A percentile compares a stretch with the other conserved stretches of the same genome.
These are phyloP conservation scores for Eucalyptus lansdowneana DNA, from an alignment of 345 rosid species.

Conservation along the genomic window DNA sequence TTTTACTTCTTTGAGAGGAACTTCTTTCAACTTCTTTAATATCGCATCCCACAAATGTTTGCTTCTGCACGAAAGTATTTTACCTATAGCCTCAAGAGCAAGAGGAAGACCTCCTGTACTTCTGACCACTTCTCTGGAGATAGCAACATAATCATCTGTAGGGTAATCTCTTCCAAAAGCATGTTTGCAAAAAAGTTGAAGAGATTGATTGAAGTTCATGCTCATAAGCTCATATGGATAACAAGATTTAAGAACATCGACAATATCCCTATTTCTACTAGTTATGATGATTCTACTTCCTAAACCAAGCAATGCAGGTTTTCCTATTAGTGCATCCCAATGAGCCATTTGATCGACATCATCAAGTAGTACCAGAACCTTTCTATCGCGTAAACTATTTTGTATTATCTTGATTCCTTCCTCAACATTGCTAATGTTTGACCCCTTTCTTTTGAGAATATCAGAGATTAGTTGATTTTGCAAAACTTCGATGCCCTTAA, in stretches of 20 bases:
- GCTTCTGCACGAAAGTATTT: not conserved
- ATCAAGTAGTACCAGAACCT: not conserved
- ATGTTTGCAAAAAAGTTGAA: not conserved
- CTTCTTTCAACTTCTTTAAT: not conserved
- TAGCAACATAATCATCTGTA: not conserved
- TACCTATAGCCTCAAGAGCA: not conserved
- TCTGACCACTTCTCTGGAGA: not conserved
- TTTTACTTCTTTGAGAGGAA: not conserved
- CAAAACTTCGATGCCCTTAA: not conserved
- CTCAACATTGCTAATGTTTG: not conserved
- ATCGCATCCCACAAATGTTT: not conserved
- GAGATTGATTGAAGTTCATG: not conserved
- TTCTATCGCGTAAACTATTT: not conserved
- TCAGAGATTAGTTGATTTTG: not conserved
- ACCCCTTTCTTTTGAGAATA: accelerated
- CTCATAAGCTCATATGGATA: not conserved
- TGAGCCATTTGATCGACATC: not conserved
- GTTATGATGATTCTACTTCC: not conserved
- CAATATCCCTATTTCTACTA: not conserved
- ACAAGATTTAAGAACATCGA: not conserved
- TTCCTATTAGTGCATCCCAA: not conserved
- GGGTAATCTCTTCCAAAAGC: not conserved
- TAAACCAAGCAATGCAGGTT: not conserved
- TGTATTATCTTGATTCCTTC: not conserved
- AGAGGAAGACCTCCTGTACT: not conserved